phyloP scores from a whole-genome alignment of 148 eudicot genomes.

The Rhododendron henanense region DNA sequence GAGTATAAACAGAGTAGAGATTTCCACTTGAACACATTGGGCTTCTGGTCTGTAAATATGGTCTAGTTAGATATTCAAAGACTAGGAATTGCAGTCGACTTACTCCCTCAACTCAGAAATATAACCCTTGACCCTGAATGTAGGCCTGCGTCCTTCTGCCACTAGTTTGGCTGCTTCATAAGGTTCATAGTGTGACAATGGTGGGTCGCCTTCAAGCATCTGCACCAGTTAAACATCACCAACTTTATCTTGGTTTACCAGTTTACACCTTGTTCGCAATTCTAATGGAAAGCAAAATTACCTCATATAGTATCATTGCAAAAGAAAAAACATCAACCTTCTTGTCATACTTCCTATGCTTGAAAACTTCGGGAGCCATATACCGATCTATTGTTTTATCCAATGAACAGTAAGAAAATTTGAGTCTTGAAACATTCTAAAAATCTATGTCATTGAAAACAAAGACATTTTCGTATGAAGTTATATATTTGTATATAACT shows the following conservation, averaged over 20 bases:
- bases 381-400: slow-evolving; percentile 66
- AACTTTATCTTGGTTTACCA: background rate
- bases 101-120: slow-evolving; percentile 67
- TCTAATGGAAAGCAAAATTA: slow-evolving; percentile 25
- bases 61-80: background rate
- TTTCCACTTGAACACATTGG: background rate
- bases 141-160: slow-evolving; percentile 79
- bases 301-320: slow-evolving; percentile 95
- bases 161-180: slow-evolving; percentile 76
- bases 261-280: background rate
- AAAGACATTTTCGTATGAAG: background rate
- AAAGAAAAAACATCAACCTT: slow-evolving; percentile 98
- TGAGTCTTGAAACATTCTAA: slow-evolving; percentile 12
- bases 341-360: slow-evolving; percentile 91
- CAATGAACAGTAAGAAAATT: background rate
- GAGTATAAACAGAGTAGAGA: background rate
- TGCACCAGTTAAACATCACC: slow-evolving; percentile 27
- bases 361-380: slow-evolving; percentile 99
- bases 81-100: slow-evolving; percentile 28
- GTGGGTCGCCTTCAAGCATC: slow-evolving; percentile 91
- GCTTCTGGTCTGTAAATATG: background rate
- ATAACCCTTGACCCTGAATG: slow-evolving; percentile 58
- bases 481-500: slow-evolving; percentile 18
- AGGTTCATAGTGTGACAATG: slow-evolving; percentile 61
- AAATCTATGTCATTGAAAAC: background rate